phyloP scores from a whole-genome alignment of 768 basidiomycete genomes.

The Rubroboletus pulcherrimus region DNA sequence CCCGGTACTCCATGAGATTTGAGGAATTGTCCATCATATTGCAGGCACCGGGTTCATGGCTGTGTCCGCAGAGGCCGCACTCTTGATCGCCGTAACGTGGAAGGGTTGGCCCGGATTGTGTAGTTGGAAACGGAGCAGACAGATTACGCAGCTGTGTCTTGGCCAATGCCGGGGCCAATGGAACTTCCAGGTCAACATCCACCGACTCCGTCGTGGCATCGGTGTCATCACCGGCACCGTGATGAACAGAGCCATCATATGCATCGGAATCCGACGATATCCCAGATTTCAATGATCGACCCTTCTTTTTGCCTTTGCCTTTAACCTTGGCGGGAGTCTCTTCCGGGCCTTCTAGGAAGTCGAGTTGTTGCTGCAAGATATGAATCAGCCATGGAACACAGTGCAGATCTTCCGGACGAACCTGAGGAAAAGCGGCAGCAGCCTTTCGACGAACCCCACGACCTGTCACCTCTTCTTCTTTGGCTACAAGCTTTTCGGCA shows the following conservation, averaged over 20 bases:
- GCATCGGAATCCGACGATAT: constrained; percentile 40
- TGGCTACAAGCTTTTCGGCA: constrained; percentile 37
- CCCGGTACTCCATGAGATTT: constrained; percentile 66
- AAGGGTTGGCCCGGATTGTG: constrained; percentile 1
- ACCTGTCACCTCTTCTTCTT: constrained; percentile 56
- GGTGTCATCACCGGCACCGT: constrained; percentile 17
- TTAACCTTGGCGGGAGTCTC: constrained; percentile 39
- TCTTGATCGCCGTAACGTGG: constrained; percentile 6
- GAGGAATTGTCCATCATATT: constrained; percentile 62
- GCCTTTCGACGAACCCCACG: constrained; percentile 75
- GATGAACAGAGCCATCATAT: constrained; percentile 27
- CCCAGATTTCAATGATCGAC: constrained; percentile 27
- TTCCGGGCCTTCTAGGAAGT: constrained; percentile 32
- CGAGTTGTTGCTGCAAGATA: constrained; percentile 27
- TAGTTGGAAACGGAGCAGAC: not conserved
- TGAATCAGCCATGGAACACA: not conserved
- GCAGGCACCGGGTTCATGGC: constrained; percentile 52
- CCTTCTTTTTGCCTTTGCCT: constrained; percentile 34
- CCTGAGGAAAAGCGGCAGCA: constrained; percentile 44
- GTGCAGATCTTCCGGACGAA: constrained; percentile 11
- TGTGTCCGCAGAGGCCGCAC: constrained; percentile 62
- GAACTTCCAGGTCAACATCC: constrained; percentile 8
- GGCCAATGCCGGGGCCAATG: not conserved
- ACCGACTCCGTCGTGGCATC: constrained; percentile 27
- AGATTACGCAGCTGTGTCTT: constrained; percentile 5